A percentile compares a stretch with the other conserved stretches of the same genome.
These are phyloP conservation scores for Wickerhamomyces bisporus DNA, from an alignment of 805 yeast genomes.

Conservation along the genomic window DNA sequence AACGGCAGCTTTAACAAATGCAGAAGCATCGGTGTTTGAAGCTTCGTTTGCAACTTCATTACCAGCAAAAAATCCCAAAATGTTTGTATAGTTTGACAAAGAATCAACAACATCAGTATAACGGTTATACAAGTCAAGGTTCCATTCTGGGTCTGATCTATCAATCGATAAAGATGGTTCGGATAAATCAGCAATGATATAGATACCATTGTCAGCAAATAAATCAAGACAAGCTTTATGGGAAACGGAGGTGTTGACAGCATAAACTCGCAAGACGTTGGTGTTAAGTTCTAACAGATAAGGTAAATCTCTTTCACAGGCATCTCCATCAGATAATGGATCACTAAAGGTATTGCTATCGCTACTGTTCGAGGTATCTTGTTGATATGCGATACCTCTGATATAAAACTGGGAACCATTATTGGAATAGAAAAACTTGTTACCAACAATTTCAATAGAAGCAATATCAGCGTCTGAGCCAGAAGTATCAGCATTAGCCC, in stretches of 20 bases:
- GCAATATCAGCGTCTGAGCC: conserved; percentile 26
- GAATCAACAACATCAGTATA: conserved; percentile 65
- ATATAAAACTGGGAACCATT: conserved; percentile 77
- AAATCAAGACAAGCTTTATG: conserved; percentile 65
- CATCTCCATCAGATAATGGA: conserved; percentile 58
- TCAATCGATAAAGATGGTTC: conserved; percentile 60
- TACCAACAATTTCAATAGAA: conserved; percentile 65
- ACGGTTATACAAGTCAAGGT: conserved; percentile 54
- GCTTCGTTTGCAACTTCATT: conserved; percentile 72
- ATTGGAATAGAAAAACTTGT: conserved; percentile 70
- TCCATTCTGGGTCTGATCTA: conserved; percentile 62
- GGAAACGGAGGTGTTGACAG: conserved; percentile 57
- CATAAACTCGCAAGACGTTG: conserved; percentile 73
- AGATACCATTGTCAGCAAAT: conserved; percentile 70
- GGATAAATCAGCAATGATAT: conserved; percentile 74
- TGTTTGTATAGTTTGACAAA: conserved; percentile 64
- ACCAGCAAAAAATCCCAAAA: conserved; percentile 82
- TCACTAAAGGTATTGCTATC: conserved; percentile 47
- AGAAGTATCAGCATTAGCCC: conserved; percentile 19
- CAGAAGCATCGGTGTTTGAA: conserved; percentile 67
- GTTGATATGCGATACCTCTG: conserved; percentile 78
- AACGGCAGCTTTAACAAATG: conserved; percentile 78
- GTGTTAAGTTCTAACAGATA: conserved; percentile 57
- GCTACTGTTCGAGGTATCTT: conserved; percentile 50
- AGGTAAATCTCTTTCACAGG: conserved; percentile 72